These are phyloP conservation scores for Podaxis sp. DNA, from an alignment of 768 basidiomycete genomes.

Conservation along the genomic window DNA sequence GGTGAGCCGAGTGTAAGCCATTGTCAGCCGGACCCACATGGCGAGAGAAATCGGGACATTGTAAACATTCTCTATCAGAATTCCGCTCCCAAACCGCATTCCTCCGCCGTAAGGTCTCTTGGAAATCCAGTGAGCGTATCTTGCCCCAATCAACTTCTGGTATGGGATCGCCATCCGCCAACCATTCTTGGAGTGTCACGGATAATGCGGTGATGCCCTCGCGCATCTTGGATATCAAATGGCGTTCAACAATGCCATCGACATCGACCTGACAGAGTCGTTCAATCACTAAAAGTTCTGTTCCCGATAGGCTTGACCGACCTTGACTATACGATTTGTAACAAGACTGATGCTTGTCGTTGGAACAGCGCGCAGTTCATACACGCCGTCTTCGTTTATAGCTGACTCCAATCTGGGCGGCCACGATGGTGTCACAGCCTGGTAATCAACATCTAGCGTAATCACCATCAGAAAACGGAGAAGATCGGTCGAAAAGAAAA, in stretches of 20 bases:
- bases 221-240: slow-evolving; percentile 59
- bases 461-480: not conserved
- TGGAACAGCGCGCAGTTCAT: slow-evolving; percentile 65
- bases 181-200: slow-evolving; percentile 56
- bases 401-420: slow-evolving; percentile 55
- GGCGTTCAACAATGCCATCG: slow-evolving; percentile 63
- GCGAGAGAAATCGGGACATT: slow-evolving; percentile 66
- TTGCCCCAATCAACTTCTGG: slow-evolving; percentile 86
- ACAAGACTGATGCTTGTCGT: slow-evolving; percentile 76
- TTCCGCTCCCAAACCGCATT: slow-evolving; percentile 46
- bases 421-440: slow-evolving; percentile 74
- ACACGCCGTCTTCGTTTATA: slow-evolving; percentile 50
- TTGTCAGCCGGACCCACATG: slow-evolving; percentile 55
- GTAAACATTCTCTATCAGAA: slow-evolving; percentile 43
- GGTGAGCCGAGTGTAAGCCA: not conserved
- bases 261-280: slow-evolving; percentile 56
- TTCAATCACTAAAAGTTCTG: not conserved
- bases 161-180: slow-evolving; percentile 32
- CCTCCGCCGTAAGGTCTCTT: slow-evolving; percentile 71
- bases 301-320: slow-evolving; percentile 18
- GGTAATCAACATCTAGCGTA: slow-evolving; percentile 51
- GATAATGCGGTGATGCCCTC: slow-evolving; percentile 53
- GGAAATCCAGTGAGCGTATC: slow-evolving; percentile 86
- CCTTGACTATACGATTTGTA: slow-evolving; percentile 72
- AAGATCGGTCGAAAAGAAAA: not conserved